Evolutionary conservation across 441 rosid genomes (phyloP), one percentile per base, ranked within the genome.

Genomic region (Populus hybrid): DNA sequence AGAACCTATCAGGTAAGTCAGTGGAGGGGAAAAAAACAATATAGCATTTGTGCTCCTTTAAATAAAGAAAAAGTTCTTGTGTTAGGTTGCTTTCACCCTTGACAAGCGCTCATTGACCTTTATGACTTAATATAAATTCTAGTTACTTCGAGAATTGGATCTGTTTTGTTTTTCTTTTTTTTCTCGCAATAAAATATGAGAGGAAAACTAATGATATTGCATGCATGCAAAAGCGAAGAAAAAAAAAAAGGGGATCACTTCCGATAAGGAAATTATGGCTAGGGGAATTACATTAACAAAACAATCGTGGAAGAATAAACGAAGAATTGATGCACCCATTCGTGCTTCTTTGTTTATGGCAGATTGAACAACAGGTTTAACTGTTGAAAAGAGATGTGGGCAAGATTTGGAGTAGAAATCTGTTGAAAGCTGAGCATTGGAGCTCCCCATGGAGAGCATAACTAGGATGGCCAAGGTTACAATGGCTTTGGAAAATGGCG

Each of bases 251-350:
- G 24, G 42, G 16, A 12, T 5, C 1, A 21, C 19, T 18, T 32
- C 9, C 10, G 4, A 46, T 9, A 46, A 23, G 1, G 21, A 70
- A 18, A 9, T 28, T 28, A 28, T 7, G 24, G 35, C 16, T 57
- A 67, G 18, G 35, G 4, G 9, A 67, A 59, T 82, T 88, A 93
- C 97, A 70, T 91, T 91, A 34, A 92, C 93, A 69, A 95, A 94
- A 79, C 98, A 94, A 38, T 94, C 98, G 14, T 91, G 98, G 89
- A 92, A 94, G 89, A 89, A 89, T 73, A 95, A 82, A 64, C 99
- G 97, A 71, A 95, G 88, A 57, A 95, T 77, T 24, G 98, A 95
- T 19, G 98, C 99, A 12, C 98, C 99, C 82, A 88, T 86, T 8
- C 95, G 83, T 36, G 89, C 68, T 82, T 95, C 88, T 10, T 81